Base-by-base conservation (phyloP, 2,329 filamentous ascomycete genomes). In the Sarocladiaceae sp. region DNA sequence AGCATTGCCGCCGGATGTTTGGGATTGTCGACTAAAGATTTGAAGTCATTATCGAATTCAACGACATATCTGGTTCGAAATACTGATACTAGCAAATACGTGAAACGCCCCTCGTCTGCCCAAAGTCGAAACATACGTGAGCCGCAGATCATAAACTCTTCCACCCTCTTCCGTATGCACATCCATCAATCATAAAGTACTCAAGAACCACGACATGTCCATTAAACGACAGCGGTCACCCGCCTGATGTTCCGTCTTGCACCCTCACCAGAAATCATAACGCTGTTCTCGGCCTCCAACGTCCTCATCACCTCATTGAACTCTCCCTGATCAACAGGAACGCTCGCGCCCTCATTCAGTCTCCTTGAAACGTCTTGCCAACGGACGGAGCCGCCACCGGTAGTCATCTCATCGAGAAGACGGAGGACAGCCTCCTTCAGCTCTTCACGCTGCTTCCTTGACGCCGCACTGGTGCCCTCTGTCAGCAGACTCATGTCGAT, bases 401-500 rank as follows among this genome's bases (percentile, higher is more conserved):
- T 76, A 3, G 86, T 85, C 71, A 96, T 79, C 60, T 96, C 91
- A 64, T 97, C 93, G 12, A 99, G 69, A 18, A 91, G 73, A 29
- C 73, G 74, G 29, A 96, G 66, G 1, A 96, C 77, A 0, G 87
- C 91, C 53, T 80, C 82, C 77, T 95, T 96, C 62, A 99, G 73
- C 66, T 97, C 92, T 35, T 87, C 84, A 65, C 86, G 88, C 57
- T 90, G 78, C 65, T 89, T 85, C 49, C 94, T 79, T 67, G 97
- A 94, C n/a, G 84, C 84, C 1, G 90, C 85, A 60, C 87, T 91
- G 2, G 90, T 95, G n/a, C 94, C 94, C 65, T 97, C 94, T 0
- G 92, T 97, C 56, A 99, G 76, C 47, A 99, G 76, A 52, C 88
- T 88, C 94, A 99, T 97, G 66, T 99, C 94, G 63, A 99, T 97